Percentiles rank a stretch among this genome's conserved stretches.
Evolutionary conservation across 2,329 filamentous ascomycete species (phyloP).

Genomic region (Fusarium globosum): DNA sequence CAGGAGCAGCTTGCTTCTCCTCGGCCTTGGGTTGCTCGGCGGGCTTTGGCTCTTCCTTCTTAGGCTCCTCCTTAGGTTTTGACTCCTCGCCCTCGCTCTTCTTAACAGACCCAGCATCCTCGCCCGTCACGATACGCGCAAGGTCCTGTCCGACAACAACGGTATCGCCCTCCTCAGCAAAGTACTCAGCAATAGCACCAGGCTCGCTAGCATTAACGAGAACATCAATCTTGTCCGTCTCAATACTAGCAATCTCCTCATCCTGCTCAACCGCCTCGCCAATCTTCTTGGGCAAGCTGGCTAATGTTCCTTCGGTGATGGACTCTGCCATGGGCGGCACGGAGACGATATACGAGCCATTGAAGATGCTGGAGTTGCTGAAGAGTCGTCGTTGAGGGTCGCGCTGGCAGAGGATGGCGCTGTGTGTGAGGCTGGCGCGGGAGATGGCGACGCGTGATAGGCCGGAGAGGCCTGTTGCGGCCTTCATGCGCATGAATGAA

Average conservation of each 20-base stretch:
- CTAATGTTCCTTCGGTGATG: conserved; percentile 47
- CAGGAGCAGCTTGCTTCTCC: conserved; percentile 32
- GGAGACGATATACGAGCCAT: conserved; percentile 42
- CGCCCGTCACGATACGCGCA: conserved; percentile 46
- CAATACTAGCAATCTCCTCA: conserved; percentile 49
- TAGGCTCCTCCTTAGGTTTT: conserved; percentile 32
- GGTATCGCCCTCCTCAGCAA: conserved; percentile 48
- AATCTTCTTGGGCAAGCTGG: conserved; percentile 44
- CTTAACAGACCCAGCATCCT: conserved; percentile 28
- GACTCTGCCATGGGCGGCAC: conserved; percentile 50
- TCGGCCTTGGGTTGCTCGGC: conserved; percentile 30
- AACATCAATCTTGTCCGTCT: conserved; percentile 51
- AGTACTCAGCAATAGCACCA: conserved; percentile 45
- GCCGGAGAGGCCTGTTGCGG: conserved; percentile 33
- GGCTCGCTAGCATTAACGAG: conserved; percentile 45
- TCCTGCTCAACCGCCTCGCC: conserved; percentile 47
- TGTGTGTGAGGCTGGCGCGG: conserved; percentile 31
- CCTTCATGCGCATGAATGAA: conserved; percentile 39
- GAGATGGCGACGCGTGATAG: conserved; percentile 33
- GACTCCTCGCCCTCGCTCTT: conserved; percentile 36
- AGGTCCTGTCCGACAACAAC: conserved; percentile 49
- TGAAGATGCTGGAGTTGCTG: conserved; percentile 30
- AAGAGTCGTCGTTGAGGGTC: conserved; percentile 41
- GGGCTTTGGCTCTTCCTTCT: conserved; percentile 34
- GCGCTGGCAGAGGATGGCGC: conserved; percentile 39